A percentile compares a stretch with the other conserved stretches of the same genome.
phyloP scores from a whole-genome alignment of 1,284 basidiomycete species.

The Gomphus bonarii region DNA sequence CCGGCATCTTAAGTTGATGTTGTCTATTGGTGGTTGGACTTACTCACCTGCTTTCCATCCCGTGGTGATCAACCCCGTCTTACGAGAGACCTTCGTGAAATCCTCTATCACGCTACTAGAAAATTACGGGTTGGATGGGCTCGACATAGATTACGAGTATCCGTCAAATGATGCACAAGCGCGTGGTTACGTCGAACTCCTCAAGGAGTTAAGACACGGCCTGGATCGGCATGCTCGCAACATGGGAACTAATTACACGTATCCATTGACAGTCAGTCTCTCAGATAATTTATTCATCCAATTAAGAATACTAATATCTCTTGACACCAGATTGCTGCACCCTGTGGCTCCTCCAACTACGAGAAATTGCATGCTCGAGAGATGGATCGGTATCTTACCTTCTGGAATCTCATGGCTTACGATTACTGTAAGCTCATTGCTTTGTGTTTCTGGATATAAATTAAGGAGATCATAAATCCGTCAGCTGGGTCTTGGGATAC shows the following conservation, averaged over 20 bases:
- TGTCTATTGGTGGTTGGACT: constrained; percentile 89
- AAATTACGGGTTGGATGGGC: constrained; percentile 64
- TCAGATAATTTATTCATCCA: background rate
- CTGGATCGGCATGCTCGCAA: constrained; percentile 56
- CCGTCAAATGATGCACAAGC: constrained; percentile 65
- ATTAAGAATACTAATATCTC: constrained; percentile 2
- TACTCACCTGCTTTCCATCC: constrained; percentile 77
- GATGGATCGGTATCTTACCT: constrained; percentile 85
- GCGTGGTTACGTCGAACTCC: constrained; percentile 57
- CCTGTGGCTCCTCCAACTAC: constrained; percentile 86
- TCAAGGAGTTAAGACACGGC: constrained; percentile 58
- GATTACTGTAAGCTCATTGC: constrained; percentile 50
- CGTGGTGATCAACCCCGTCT: constrained; percentile 51
- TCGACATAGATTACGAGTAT: constrained; percentile 83
- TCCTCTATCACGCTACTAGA: constrained; percentile 75
- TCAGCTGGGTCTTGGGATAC: constrained; percentile 77
- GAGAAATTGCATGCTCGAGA: constrained; percentile 65
- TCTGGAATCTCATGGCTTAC: constrained; percentile 97
- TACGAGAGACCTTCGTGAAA: constrained; percentile 68
- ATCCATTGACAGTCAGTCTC: constrained; percentile 60
- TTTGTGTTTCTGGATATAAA: constrained; percentile 7
- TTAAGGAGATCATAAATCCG: background rate
- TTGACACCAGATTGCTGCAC: constrained; percentile 67
- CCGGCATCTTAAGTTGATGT: constrained; percentile 74
- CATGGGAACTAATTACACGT: constrained; percentile 52